Percentiles rank a stretch among this genome's conserved stretches.
These are phyloP conservation scores for Crithidia mellificae DNA, from an alignment of 208 protist genomes.

Conservation along the genomic window DNA sequence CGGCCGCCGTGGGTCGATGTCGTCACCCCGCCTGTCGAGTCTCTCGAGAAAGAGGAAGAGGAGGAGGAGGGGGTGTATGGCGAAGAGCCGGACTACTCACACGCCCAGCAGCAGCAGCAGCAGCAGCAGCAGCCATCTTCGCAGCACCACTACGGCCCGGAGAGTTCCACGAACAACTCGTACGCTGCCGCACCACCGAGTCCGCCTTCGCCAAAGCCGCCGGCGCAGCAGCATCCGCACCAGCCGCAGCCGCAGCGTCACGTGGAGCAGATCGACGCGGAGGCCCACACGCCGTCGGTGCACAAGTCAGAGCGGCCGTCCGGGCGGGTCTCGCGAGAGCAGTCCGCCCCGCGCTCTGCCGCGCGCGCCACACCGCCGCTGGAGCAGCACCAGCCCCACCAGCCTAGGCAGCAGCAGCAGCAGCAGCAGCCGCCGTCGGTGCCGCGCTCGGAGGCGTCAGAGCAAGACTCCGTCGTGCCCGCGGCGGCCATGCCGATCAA, in stretches of 20 bases:
- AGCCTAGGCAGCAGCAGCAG: not conserved
- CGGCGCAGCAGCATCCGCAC: not conserved
- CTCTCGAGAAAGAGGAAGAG: not conserved
- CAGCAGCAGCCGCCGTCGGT: not conserved
- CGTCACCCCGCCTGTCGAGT: slow-evolving; percentile 1
- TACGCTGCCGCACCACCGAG: not conserved
- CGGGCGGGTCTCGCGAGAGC: not conserved
- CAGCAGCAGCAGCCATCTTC: too few relatives aligned
- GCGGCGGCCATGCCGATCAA: slow-evolving; percentile 7
- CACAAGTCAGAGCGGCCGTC: slow-evolving; percentile 3
- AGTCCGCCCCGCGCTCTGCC: slow-evolving; percentile 3
- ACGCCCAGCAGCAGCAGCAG: too few relatives aligned
- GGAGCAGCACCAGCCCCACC: not conserved
- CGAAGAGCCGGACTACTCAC: too few relatives aligned
- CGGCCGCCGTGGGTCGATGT: slow-evolving; percentile 13
- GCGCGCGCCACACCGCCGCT: slow-evolving; percentile 1
- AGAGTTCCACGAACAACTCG: not conserved
- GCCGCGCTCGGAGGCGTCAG: slow-evolving; percentile 3
- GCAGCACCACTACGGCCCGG: not conserved
- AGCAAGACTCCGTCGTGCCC: not conserved
- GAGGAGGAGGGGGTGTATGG: not conserved
- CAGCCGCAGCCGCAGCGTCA: not conserved
- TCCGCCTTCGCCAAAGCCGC: not conserved
- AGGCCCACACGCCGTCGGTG: slow-evolving; percentile 4
- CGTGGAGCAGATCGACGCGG: slow-evolving; percentile 18